phyloP scores from a whole-genome alignment of 306 rosid genomes.

The Vigna hirtella region DNA sequence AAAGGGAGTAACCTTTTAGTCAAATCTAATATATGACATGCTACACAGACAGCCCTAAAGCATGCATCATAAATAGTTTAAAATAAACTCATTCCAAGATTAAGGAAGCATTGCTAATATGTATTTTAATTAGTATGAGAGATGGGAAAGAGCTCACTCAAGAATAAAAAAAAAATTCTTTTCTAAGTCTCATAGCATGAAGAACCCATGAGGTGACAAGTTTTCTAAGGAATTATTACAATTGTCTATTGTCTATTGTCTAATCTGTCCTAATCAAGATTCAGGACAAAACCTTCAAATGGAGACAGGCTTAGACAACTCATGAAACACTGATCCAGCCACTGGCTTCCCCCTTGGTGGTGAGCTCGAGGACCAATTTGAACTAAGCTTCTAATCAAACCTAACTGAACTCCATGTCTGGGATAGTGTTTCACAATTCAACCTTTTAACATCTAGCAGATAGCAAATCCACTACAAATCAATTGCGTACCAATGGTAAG shows the following conservation, averaged over 20 bases:
- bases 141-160: neutral
- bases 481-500: slow-evolving; percentile 27
- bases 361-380: slow-evolving; percentile 21
- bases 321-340: slow-evolving; percentile 31
- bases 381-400: slow-evolving; percentile 29
- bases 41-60: slow-evolving; percentile 15
- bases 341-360: neutral
- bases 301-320: slow-evolving; percentile 19
- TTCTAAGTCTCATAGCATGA: slow-evolving; percentile 21
- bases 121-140: slow-evolving; percentile 38
- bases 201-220: slow-evolving; percentile 38
- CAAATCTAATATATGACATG: slow-evolving; percentile 35
- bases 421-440: slow-evolving; percentile 32
- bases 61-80: slow-evolving; percentile 20
- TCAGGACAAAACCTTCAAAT: slow-evolving; percentile 10
- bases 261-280: slow-evolving; percentile 25
- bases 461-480: slow-evolving; percentile 28
- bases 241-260: slow-evolving; percentile 11
- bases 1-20: slow-evolving; percentile 44
- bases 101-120: slow-evolving; percentile 10
- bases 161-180: slow-evolving; percentile 7
- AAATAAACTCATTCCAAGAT: slow-evolving; percentile 24
- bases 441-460: slow-evolving; percentile 39
- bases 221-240: slow-evolving; percentile 11
- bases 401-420: slow-evolving; percentile 32